phyloP scores from a whole-genome alignment of 1,284 basidiomycete genomes.

The Hymenochaete sp. region DNA sequence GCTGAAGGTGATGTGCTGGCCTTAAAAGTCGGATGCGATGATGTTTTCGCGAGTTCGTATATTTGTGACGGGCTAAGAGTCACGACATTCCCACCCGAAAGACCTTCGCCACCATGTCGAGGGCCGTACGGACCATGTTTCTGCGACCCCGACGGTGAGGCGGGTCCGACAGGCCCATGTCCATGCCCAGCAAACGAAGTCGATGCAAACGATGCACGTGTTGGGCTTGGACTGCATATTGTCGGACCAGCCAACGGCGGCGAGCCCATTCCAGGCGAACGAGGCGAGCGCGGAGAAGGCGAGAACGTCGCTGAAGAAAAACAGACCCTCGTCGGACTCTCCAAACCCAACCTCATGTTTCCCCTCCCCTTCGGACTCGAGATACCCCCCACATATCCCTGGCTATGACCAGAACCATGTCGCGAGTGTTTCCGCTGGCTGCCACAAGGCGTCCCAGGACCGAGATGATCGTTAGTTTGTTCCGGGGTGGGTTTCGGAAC shows the following conservation, averaged over 20 bases:
- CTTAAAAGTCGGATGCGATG: slow-evolving; percentile 37
- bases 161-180: slow-evolving; percentile 1
- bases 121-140: no score
- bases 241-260: no score
- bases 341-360: neutral
- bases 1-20: slow-evolving; percentile 14
- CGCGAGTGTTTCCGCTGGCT: neutral
- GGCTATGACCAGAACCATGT: no score
- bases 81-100: no score
- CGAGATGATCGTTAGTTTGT: no score
- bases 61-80: slow-evolving; percentile 58
- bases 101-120: no score
- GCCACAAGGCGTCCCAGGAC: neutral
- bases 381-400: no score
- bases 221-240: slow-evolving; percentile 9
- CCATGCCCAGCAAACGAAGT: slow-evolving; percentile 5
- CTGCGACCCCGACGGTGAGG: slow-evolving; percentile 14
- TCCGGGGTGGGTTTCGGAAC: slow-evolving; percentile 32
- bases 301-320: slow-evolving; percentile 7
- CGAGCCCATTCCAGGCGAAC: neutral
- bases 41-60: slow-evolving; percentile 53
- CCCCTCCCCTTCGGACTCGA: neutral
- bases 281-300: no score
- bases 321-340: slow-evolving; percentile 3
- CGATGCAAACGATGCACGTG: slow-evolving; percentile 5